These are phyloP conservation scores for Tuber microsphaerosporum DNA, from an alignment of 495 filamentous ascomycete genomes.

Conservation along the genomic window DNA sequence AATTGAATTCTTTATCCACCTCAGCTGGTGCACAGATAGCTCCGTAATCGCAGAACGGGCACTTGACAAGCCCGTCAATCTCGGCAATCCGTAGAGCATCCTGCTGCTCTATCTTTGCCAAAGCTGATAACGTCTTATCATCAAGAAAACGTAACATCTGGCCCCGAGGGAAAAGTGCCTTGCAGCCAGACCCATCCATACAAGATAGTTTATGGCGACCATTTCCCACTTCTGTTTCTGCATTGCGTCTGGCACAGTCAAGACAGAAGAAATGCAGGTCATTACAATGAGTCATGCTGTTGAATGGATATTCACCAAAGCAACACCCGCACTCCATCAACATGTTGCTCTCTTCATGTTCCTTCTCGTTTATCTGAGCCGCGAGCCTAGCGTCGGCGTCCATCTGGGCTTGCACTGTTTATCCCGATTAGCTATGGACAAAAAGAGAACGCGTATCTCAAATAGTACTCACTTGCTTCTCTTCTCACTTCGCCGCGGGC, in stretches of 20 bases:
- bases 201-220: conserved; percentile 56
- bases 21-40: conserved; percentile 62
- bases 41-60: conserved; percentile 78
- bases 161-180: conserved; percentile 45
- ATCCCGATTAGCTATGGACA: conserved; percentile 12
- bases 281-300: conserved; percentile 63
- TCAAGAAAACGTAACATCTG: conserved; percentile 55
- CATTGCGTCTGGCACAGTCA: conserved; percentile 56
- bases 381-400: conserved; percentile 37
- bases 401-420: conserved; percentile 30
- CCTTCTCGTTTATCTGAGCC: conserved; percentile 40
- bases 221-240: conserved; percentile 60
- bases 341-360: conserved; percentile 47
- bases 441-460: not conserved
- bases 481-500: conserved; percentile 28
- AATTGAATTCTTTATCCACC: conserved; percentile 68
- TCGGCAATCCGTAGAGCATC: conserved; percentile 58
- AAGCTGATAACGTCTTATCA: conserved; percentile 48
- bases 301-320: conserved; percentile 57
- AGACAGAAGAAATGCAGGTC: conserved; percentile 63
- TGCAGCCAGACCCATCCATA: conserved; percentile 51
- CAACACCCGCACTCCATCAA: conserved; percentile 65
- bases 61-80: conserved; percentile 60
- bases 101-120: conserved; percentile 65
- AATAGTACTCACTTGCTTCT: conserved; percentile 36